Conservation (phyloP, 352 stramenopile species). For the Saprolegnia diclina region DNA sequence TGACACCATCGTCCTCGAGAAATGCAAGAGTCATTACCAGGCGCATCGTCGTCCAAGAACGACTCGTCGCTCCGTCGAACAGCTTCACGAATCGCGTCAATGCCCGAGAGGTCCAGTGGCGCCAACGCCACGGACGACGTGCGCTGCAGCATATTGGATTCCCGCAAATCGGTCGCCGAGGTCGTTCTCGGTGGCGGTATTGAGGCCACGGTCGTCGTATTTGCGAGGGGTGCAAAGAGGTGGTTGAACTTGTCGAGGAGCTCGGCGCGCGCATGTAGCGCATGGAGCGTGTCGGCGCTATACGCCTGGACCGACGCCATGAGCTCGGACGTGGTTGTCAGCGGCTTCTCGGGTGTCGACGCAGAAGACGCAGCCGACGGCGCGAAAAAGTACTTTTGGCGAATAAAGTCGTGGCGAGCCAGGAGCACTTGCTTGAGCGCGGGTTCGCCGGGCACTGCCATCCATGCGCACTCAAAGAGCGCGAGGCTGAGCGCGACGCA, state of each 20-base stretch:
- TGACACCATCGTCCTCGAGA: neutral
- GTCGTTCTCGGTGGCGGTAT: neutral
- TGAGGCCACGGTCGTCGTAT: too few relatives aligned
- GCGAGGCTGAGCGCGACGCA: constrained; percentile 34
- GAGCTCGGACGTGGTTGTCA: neutral
- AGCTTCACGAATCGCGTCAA: constrained; percentile 33
- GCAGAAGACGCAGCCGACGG: neutral
- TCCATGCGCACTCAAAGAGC: constrained; percentile 35
- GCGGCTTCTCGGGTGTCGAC: constrained; percentile 1
- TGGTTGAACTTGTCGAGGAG: constrained; percentile 23
- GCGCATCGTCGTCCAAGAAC: constrained; percentile 31
- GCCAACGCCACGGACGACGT: neutral
- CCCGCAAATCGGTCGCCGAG: neutral
- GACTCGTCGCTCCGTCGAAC: constrained; percentile 32
- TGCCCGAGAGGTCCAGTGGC: constrained; percentile 29
- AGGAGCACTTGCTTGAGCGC: constrained; percentile 28
- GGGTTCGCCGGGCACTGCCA: constrained; percentile 35
- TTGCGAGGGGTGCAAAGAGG: constrained; percentile 8
- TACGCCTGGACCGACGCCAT: constrained; percentile 1
- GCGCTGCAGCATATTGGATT: neutral
- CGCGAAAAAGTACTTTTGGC: constrained; percentile 43
- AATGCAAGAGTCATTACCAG: neutral
- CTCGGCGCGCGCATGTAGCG: constrained; percentile 11
- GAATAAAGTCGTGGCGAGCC: constrained; percentile 38
- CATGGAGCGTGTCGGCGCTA: constrained; percentile 13